Evolutionary conservation across 306 rosid genomes (phyloP), one percentile per base, ranked within the genome.

Genomic region (Fragaria nilgerrensis): DNA sequence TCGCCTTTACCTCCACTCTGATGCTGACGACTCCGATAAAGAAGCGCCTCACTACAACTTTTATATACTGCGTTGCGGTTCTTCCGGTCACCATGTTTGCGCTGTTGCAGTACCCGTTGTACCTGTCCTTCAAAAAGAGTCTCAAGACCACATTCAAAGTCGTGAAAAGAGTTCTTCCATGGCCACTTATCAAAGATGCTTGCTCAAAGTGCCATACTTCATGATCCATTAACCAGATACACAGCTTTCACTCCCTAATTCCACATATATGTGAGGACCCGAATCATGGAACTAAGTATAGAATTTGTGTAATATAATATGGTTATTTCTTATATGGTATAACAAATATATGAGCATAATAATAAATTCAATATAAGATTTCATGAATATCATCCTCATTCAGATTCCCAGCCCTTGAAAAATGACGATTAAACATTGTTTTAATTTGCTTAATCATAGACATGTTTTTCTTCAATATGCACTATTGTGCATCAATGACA

Each of bases 1-100:
- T 87, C 0, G 76, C 90, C 1, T 87, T 84, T 10, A 67, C 69
- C 6, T 84, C 88, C 5, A 79, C 86, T 0, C 6, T 87, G 48
- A 56, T 84, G 74, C 75, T 84, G 8, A 70, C 56, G 9, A 34
- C 77, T 20, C 61, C 3, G 2, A 41, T 71, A 14, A 45, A 70
- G 73, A 77, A 70, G 39, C 16, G 73, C 0, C 71, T 80, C 83
- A 79, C 79, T 12, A 36, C 68, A 1, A 70, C 68, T 20, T 6
- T 87, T 32, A 36, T 79, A 5, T 79, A 87, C 32, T 2, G 50
- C 10, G 67, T 75, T 6, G 84, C 84, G 0, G 52, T 79, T 56
- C 76, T 83, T 27, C 86, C 89, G 0, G 81, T 78, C 70, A 34
- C 78, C 1, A n/a, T 84, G 19, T 78, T 74, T 55, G 87, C 77